A percentile compares a stretch with the other conserved stretches of the same genome.
Evolutionary conservation across 2,329 filamentous ascomycete species (phyloP).

Genomic region (Aspergillus calidoustus): DNA sequence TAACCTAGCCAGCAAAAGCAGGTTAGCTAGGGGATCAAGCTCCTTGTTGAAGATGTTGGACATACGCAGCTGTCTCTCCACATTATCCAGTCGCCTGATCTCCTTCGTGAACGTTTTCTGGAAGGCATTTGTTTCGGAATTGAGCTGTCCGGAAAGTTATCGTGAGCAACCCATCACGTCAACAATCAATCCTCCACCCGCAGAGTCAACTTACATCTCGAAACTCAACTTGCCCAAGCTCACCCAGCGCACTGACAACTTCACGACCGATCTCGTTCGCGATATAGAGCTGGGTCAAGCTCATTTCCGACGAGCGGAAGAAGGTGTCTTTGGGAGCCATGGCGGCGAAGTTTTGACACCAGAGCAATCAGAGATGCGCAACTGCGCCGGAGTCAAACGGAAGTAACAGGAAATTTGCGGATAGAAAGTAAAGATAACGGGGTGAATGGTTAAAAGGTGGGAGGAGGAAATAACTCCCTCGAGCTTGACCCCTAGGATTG

Average conservation of each 20-base stretch:
- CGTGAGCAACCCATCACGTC: not conserved
- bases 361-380: conserved; percentile 16
- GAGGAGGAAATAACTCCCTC: conserved; percentile 17
- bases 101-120: conserved; percentile 97
- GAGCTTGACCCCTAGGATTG: conserved; percentile 11
- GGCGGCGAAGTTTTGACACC: conserved; percentile 32
- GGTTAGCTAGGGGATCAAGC: conserved; percentile 3
- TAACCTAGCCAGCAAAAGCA: conserved; percentile 64
- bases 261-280: conserved; percentile 98
- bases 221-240: conserved; percentile 96
- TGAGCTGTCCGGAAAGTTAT: conserved; percentile 65
- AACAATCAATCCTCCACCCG: not conserved
- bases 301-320: conserved; percentile 99
- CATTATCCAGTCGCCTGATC: conserved; percentile 95
- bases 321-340: conserved; percentile 83
- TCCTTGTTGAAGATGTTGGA: conserved; percentile 25
- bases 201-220: conserved; percentile 73
- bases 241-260: conserved; percentile 93
- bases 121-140: conserved; percentile 89
- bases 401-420: not conserved
- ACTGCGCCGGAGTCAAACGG: conserved; percentile 4
- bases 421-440: conserved; percentile 20
- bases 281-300: conserved; percentile 99
- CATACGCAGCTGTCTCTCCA: conserved; percentile 94
- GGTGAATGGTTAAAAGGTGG: not conserved